These are phyloP conservation scores for Pseudogymnoascus sp. DNA, from an alignment of 2,329 filamentous ascomycete genomes.

Conservation along the genomic window DNA sequence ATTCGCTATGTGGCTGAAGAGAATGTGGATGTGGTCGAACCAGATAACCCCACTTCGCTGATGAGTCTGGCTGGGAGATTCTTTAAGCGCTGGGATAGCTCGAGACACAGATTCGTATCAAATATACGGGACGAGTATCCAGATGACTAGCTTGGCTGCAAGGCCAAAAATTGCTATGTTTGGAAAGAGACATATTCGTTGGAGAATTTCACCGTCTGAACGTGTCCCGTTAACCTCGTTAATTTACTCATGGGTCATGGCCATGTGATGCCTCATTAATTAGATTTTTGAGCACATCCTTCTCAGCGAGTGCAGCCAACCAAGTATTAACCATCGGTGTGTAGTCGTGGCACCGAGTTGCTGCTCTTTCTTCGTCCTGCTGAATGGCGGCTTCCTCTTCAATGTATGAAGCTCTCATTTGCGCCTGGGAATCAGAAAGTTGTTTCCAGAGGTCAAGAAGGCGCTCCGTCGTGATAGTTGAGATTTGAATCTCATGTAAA, in stretches of 20 bases:
- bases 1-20: conserved; percentile 72
- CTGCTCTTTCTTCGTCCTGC: conserved; percentile 44
- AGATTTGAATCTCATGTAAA: conserved; percentile 15
- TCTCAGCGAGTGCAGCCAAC: conserved; percentile 59
- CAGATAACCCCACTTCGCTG: conserved; percentile 47
- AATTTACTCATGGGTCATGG: background rate
- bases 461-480: conserved; percentile 17
- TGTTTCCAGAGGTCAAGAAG: conserved; percentile 33
- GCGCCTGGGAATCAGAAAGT: conserved; percentile 35
- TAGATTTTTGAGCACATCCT: conserved; percentile 48
- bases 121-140: conserved; percentile 79
- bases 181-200: background rate
- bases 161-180: background rate
- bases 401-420: conserved; percentile 38
- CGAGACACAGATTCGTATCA: conserved; percentile 63
- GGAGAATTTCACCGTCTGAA: background rate
- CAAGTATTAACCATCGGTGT: conserved; percentile 60
- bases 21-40: conserved; percentile 59
- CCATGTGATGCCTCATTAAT: conserved; percentile 16
- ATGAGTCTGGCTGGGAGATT: conserved; percentile 68
- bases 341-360: conserved; percentile 56
- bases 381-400: conserved; percentile 39
- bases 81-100: conserved; percentile 76
- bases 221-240: background rate
- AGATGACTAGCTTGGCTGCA: conserved; percentile 51